Percentiles rank a stretch among this genome's conserved stretches.
These are phyloP conservation scores for Jatropha curcas DNA, from an alignment of 345 rosid species.

Conservation along the genomic window DNA sequence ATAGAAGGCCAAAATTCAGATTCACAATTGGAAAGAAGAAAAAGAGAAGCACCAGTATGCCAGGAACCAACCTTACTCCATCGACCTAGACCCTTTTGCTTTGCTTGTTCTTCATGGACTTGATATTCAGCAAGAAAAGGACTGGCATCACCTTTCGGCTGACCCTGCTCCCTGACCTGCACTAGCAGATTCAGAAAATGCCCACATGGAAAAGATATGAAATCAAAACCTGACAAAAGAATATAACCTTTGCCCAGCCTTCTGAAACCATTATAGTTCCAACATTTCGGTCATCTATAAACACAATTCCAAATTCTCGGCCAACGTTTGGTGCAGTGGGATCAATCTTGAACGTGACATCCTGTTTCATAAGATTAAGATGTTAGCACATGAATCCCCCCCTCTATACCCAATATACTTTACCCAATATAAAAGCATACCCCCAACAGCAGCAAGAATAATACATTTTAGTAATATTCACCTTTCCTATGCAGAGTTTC, in stretches of 20 bases:
- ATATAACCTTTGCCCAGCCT: constrained; percentile 92
- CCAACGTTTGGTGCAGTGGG: constrained; percentile 70
- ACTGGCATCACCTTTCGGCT: constrained; percentile 89
- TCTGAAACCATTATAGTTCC: constrained; percentile 65
- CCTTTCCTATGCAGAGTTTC: constrained; percentile 98
- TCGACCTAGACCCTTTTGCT: constrained; percentile 72
- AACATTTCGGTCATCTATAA: constrained; percentile 78
- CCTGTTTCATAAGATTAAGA: constrained; percentile 45
- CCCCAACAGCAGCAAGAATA: neutral
- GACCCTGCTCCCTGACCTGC: constrained; percentile 84
- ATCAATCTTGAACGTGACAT: constrained; percentile 85
- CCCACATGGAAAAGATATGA: neutral
- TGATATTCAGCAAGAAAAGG: constrained; percentile 69
- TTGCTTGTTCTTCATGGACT: constrained; percentile 74
- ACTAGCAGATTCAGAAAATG: constrained; percentile 16
- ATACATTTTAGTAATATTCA: constrained; percentile 18
- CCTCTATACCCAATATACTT: neutral
- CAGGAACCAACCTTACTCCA: constrained; percentile 77
- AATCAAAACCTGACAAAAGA: constrained; percentile 3
- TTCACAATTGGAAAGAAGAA: neutral
- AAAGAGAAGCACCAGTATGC: neutral
- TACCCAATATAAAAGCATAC: too few species aligned
- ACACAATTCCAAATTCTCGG: constrained; percentile 91
- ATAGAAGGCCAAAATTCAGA: neutral
- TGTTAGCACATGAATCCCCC: neutral